Evolutionary conservation across 2,329 filamentous ascomycete genomes (phyloP).

Genomic region (Trichoderma sp.): DNA sequence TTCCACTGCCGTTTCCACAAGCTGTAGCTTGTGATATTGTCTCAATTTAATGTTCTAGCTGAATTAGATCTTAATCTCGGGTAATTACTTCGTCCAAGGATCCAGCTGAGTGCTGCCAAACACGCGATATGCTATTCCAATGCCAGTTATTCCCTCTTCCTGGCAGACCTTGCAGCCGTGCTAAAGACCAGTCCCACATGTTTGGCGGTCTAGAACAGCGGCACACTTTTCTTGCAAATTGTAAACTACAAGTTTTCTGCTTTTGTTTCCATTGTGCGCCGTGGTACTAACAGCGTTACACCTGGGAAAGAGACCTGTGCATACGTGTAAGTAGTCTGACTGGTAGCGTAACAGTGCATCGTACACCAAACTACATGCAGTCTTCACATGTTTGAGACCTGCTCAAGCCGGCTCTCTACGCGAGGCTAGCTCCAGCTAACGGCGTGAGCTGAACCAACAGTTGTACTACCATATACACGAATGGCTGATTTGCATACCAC

Average conservation of each 20-base stretch:
- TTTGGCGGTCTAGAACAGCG: background rate
- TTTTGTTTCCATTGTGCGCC: background rate
- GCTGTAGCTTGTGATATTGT: background rate
- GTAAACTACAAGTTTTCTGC: background rate
- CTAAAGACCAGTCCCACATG: background rate
- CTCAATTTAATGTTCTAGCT: background rate
- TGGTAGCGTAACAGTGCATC: background rate
- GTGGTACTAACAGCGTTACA: background rate
- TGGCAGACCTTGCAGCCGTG: background rate
- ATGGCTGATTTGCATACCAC: background rate
- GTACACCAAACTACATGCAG: background rate
- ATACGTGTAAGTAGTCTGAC: background rate
- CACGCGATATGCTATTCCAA: background rate
- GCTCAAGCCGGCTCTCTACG: background rate
- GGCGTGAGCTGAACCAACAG: background rate
- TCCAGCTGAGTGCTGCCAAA: background rate
- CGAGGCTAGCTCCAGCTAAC: background rate
- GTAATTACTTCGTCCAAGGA: background rate
- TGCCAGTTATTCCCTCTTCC: background rate
- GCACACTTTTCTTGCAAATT: background rate
- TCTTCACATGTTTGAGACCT: background rate
- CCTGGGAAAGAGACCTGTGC: background rate
- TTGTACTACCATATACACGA: background rate
- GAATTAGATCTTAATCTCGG: background rate
- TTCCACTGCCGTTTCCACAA: background rate